These are phyloP conservation scores for Annulohypoxylon bovei DNA, from an alignment of 495 filamentous ascomycete genomes.

Conservation along the genomic window DNA sequence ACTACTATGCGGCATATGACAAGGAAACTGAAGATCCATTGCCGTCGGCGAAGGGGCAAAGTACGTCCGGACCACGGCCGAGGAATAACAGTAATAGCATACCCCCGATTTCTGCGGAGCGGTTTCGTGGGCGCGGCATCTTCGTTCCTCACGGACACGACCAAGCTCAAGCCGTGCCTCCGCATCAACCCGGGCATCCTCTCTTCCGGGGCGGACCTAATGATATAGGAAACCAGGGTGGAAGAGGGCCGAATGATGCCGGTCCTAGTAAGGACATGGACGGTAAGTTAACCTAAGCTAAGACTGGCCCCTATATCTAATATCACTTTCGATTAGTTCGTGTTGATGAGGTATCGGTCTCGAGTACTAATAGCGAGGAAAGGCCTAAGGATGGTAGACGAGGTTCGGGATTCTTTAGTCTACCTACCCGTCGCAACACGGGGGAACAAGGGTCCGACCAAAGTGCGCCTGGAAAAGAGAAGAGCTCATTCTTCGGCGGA, in stretches of 20 bases:
- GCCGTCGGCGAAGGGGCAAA: constrained; percentile 12
- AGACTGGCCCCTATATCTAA: not conserved
- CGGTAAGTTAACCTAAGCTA: constrained; percentile 16
- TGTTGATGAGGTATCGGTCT: constrained; percentile 38
- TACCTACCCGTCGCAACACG: constrained; percentile 33
- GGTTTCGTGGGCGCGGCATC: constrained; percentile 48
- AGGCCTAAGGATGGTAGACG: constrained; percentile 24
- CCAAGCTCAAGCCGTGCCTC: constrained; percentile 34
- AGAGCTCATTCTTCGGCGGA: constrained; percentile 28
- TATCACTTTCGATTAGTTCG: constrained; percentile 17
- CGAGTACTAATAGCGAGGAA: constrained; percentile 39
- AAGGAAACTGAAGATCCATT: constrained; percentile 54
- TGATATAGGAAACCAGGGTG: constrained; percentile 5
- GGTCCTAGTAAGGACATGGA: constrained; percentile 34
- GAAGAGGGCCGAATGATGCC: not conserved
- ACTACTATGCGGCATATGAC: constrained; percentile 50
- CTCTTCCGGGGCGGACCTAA: constrained; percentile 24
- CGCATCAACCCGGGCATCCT: constrained; percentile 28
- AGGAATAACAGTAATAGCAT: constrained; percentile 43
- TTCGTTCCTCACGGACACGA: constrained; percentile 31
- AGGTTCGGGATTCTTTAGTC: constrained; percentile 36
- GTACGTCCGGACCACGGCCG: constrained; percentile 22
- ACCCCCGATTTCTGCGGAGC: constrained; percentile 52
- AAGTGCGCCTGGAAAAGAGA: constrained; percentile 26
- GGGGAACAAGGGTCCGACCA: constrained; percentile 27